Conservation (phyloP, 345 rosid species). For the Balakata baccata region DNA sequence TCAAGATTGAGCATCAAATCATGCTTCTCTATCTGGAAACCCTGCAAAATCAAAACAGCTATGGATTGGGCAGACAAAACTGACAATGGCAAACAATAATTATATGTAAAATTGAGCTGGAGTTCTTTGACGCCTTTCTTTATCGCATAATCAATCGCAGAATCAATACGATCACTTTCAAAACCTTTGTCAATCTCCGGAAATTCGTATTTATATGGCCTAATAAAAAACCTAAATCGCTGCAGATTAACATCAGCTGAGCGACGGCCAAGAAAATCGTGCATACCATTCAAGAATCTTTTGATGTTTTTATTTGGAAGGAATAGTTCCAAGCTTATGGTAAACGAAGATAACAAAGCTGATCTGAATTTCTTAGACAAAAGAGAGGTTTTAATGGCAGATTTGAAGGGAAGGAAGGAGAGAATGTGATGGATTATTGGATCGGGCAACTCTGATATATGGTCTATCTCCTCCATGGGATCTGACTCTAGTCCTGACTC, state of each 20-base stretch:
- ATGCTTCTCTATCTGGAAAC: slow-evolving; percentile 2
- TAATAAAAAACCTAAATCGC: neutral
- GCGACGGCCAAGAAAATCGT: slow-evolving; percentile 1
- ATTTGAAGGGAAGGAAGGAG: neutral
- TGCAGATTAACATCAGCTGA: neutral
- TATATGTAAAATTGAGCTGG: too few relatives aligned
- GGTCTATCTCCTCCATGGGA: neutral
- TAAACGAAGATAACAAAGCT: neutral
- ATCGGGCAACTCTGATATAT: slow-evolving; percentile 2
- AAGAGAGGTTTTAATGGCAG: neutral
- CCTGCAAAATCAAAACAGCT: neutral
- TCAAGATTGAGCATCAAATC: neutral
- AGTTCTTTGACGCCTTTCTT: slow-evolving; percentile 2
- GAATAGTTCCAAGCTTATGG: neutral
- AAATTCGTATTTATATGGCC: too few relatives aligned
- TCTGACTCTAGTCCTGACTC: too few relatives aligned
- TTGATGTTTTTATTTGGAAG: too few relatives aligned
- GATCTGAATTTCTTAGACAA: slow-evolving; percentile 11
- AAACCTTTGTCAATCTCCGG: too few relatives aligned
- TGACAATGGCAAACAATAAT: neutral
- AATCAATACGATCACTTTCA: neutral
- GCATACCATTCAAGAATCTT: neutral
- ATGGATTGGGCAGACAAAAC: neutral
- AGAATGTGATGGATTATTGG: slow-evolving; percentile 12
- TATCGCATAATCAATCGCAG: neutral